These are phyloP conservation scores for Tremellales sp. DNA, from an alignment of 1,284 basidiomycete genomes.

Conservation along the genomic window DNA sequence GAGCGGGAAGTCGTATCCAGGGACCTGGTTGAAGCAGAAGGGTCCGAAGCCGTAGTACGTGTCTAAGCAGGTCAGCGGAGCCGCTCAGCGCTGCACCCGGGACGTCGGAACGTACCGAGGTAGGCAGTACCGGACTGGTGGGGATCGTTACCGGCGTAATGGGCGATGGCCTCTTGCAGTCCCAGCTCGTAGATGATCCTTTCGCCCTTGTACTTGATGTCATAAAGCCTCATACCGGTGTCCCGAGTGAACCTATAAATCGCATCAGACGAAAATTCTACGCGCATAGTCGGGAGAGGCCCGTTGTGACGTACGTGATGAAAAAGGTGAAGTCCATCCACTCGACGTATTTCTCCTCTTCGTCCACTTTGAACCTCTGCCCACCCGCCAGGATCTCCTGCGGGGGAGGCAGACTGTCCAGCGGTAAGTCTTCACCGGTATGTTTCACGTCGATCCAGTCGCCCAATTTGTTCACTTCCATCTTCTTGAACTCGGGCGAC, in stretches of 20 bases:
- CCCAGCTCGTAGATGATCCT: slow-evolving; percentile 41
- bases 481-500: slow-evolving; percentile 21
- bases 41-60: slow-evolving; percentile 33
- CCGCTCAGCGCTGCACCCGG: no score
- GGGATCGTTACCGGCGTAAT: slow-evolving; percentile 35
- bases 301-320: slow-evolving; percentile 21
- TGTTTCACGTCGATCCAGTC: slow-evolving; percentile 34
- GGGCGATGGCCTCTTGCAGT: slow-evolving; percentile 38
- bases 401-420: slow-evolving; percentile 36
- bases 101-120: no score
- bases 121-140: slow-evolving; percentile 28
- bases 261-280: not conserved
- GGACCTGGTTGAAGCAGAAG: slow-evolving; percentile 30
- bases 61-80: no score
- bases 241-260: slow-evolving; percentile 32
- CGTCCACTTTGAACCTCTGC: slow-evolving; percentile 39
- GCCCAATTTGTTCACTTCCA: slow-evolving; percentile 18
- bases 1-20: slow-evolving; percentile 35
- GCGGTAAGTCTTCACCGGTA: slow-evolving; percentile 13
- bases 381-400: slow-evolving; percentile 32
- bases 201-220: slow-evolving; percentile 42
- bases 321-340: slow-evolving; percentile 39
- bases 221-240: slow-evolving; percentile 35
- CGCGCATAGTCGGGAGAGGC: no score
- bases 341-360: slow-evolving; percentile 31